These are phyloP conservation scores for Aphanoascus verrucosus DNA, from an alignment of 2,329 filamentous ascomycete species.

Conservation along the genomic window DNA sequence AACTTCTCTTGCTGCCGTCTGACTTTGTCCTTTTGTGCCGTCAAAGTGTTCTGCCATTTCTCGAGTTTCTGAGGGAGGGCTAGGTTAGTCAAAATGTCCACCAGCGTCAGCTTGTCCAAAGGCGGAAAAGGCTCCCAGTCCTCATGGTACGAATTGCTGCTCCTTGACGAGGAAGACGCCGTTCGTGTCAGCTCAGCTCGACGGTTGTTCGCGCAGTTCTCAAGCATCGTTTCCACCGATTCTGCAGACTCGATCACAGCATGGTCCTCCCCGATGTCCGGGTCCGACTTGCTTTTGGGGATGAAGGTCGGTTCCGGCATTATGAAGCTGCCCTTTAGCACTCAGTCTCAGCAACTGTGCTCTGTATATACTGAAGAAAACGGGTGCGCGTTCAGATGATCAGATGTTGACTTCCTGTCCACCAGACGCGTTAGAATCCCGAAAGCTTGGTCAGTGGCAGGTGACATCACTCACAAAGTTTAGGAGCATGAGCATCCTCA, in stretches of 20 bases:
- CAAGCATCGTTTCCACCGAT: slow-evolving; percentile 1
- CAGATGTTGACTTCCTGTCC: background rate
- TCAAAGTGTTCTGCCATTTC: slow-evolving; percentile 73
- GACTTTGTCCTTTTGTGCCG: slow-evolving; percentile 74
- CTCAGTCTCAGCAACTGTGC: background rate
- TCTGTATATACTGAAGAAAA: background rate
- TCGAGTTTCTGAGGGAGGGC: slow-evolving; percentile 83
- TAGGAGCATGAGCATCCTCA: background rate
- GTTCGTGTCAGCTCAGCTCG: slow-evolving; percentile 59
- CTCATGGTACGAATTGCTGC: slow-evolving; percentile 73
- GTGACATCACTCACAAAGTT: slow-evolving; percentile 9
- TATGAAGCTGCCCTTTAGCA: background rate
- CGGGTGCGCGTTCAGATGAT: background rate
- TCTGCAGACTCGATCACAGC: slow-evolving; percentile 5
- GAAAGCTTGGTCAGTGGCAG: background rate
- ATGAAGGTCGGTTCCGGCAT: slow-evolving; percentile 23
- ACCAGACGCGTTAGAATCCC: background rate
- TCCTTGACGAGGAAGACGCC: slow-evolving; percentile 58
- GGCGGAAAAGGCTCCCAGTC: slow-evolving; percentile 82
- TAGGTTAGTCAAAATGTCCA: slow-evolving; percentile 89
- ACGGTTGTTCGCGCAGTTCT: background rate
- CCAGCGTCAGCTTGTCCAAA: slow-evolving; percentile 76
- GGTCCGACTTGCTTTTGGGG: slow-evolving; percentile 21
- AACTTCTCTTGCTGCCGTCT: slow-evolving; percentile 70
- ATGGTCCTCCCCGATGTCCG: slow-evolving; percentile 15